A percentile compares a stretch with the other conserved stretches of the same genome.
Evolutionary conservation across 2,329 filamentous ascomycete species (phyloP).

Genomic region (Aspergillus melleus): DNA sequence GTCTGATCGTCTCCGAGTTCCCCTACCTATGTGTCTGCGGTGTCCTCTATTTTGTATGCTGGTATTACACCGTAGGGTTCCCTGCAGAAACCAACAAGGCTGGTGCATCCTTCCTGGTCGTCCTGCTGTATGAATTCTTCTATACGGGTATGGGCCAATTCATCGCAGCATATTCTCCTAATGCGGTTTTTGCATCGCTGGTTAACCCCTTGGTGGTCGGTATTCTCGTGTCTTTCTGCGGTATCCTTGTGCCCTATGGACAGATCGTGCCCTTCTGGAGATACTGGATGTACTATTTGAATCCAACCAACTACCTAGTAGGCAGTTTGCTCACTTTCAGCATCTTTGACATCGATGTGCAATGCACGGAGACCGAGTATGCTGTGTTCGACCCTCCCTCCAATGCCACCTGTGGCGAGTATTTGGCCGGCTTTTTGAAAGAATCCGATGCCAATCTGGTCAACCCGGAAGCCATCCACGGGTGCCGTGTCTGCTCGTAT

Average conservation of each 20-base stretch:
- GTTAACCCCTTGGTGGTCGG: background rate
- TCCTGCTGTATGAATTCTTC: background rate
- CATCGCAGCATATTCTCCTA: background rate
- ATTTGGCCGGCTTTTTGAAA: background rate
- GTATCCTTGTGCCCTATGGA: background rate
- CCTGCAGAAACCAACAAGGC: background rate
- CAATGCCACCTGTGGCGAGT: background rate
- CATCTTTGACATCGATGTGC: background rate
- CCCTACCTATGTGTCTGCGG: background rate
- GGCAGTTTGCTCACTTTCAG: background rate
- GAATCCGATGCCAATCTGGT: background rate
- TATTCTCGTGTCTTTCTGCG: background rate
- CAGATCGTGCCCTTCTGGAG: background rate
- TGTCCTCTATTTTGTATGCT: conserved; percentile 2
- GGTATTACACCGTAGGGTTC: background rate
- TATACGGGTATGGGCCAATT: conserved; percentile 3
- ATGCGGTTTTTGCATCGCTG: conserved; percentile 1
- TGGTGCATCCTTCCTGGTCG: background rate
- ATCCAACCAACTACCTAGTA: background rate
- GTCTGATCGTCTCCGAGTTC: conserved; percentile 1
- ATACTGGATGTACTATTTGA: conserved; percentile 2
- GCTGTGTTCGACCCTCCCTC: background rate
- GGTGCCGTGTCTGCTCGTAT: background rate
- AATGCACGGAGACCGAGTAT: background rate
- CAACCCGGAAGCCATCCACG: background rate